A percentile compares a stretch with the other conserved stretches of the same genome.
These are phyloP conservation scores for Lactarius quietus DNA, from an alignment of 768 basidiomycete species.

Conservation along the genomic window DNA sequence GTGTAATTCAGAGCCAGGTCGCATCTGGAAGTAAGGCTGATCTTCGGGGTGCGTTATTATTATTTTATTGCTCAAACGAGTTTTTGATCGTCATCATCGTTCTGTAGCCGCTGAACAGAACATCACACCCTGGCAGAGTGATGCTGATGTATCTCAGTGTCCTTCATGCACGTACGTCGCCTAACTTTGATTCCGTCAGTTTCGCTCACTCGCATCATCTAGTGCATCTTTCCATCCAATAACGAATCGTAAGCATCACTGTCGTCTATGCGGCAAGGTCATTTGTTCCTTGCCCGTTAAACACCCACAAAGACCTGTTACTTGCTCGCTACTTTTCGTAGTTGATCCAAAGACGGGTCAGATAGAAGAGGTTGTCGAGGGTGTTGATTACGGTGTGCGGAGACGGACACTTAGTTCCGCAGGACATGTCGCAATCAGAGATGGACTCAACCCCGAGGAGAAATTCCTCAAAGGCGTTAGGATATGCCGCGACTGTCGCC, in stretches of 20 bases:
- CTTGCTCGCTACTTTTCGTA: slow-evolving; percentile 80
- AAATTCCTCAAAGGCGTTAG: slow-evolving; percentile 88
- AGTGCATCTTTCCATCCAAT: slow-evolving; percentile 80
- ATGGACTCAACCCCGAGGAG: slow-evolving; percentile 55
- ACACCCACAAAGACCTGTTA: slow-evolving; percentile 56
- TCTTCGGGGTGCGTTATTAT: slow-evolving; percentile 54
- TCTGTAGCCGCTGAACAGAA: slow-evolving; percentile 73
- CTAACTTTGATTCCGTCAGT: neutral
- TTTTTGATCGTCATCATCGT: neutral
- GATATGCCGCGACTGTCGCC: slow-evolving; percentile 81
- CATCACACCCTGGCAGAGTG: slow-evolving; percentile 95
- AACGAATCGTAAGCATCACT: slow-evolving; percentile 95
- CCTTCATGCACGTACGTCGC: slow-evolving; percentile 75
- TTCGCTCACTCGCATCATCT: neutral
- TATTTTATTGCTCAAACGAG: neutral
- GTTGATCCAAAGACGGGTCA: slow-evolving; percentile 73
- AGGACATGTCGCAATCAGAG: slow-evolving; percentile 28
- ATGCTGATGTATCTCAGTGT: slow-evolving; percentile 71
- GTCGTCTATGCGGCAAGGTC: slow-evolving; percentile 87
- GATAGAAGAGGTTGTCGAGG: slow-evolving; percentile 83
- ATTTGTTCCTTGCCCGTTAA: slow-evolving; percentile 87
- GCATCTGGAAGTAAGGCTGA: slow-evolving; percentile 51
- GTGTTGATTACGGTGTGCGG: slow-evolving; percentile 79
- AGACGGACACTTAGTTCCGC: slow-evolving; percentile 38
- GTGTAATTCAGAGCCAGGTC: slow-evolving; percentile 46